Evolutionary conservation across 768 basidiomycete genomes (phyloP).

Genomic region (Trametes cinnabarina): DNA sequence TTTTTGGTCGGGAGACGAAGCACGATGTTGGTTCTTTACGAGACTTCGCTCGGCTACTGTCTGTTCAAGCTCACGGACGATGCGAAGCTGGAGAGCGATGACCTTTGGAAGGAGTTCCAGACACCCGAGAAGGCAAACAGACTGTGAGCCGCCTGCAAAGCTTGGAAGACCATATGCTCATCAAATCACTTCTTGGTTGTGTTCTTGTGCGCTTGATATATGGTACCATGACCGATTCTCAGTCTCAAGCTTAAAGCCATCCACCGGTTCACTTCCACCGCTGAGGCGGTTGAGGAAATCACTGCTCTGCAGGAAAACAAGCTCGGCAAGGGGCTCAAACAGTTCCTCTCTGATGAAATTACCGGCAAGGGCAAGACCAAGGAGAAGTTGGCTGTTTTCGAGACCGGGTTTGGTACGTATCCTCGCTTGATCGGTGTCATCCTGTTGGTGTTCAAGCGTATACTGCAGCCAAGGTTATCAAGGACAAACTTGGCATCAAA

Average conservation of each 20-base stretch:
- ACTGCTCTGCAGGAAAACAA: conserved; percentile 91
- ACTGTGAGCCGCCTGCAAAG: conserved; percentile 58
- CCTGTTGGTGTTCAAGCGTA: too few relatives aligned
- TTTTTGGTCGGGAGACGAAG: not conserved
- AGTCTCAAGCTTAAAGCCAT: conserved; percentile 93
- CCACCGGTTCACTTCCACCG: conserved; percentile 96
- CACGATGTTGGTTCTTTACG: conserved; percentile 92
- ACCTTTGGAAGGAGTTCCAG: conserved; percentile 91
- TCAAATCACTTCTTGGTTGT: conserved; percentile 9
- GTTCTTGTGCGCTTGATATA: not conserved
- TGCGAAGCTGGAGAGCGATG: conserved; percentile 80
- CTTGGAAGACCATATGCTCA: conserved; percentile 8
- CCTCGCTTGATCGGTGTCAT: too few relatives aligned
- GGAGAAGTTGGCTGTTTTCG: conserved; percentile 80
- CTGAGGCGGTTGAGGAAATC: conserved; percentile 94
- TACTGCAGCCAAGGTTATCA: conserved; percentile 71
- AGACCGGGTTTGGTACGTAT: conserved; percentile 86
- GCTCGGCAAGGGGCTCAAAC: conserved; percentile 87
- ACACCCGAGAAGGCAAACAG: conserved; percentile 89
- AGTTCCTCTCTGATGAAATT: conserved; percentile 86
- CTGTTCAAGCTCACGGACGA: conserved; percentile 94
- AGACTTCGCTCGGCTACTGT: conserved; percentile 95
- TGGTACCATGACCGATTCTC: not conserved
- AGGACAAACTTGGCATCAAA: conserved; percentile 91
- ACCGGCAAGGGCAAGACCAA: conserved; percentile 89